Base-by-base conservation (phyloP, 257 asterid species). In the Coffea eugenioides region DNA sequence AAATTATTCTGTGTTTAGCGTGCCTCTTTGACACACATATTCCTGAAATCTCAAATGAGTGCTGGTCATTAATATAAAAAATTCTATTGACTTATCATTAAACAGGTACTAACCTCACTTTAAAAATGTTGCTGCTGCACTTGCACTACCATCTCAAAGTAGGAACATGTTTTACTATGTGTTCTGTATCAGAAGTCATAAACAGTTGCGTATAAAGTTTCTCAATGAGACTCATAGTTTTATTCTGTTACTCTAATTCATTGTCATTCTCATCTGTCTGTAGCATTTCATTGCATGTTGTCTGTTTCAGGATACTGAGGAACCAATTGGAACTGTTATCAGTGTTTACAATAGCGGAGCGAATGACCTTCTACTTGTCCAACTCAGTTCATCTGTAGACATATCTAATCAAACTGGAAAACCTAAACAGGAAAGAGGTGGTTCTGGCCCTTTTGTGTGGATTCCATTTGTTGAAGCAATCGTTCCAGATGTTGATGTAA, bases 391-490 rank as follows among this genome's bases (percentile, higher is more conserved):
- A 18, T 76, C 73, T 76, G 79, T 68, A 78, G 81, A 82, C 81
- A 74, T 71, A 76, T 76, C 88, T 69, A 84, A 82, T 51, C 82
- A 75, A 75, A 76, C 75, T 75, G 89, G 84, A 45, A 84, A 77
- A 72, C 84, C 84, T 27, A 71, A 85, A 81, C 49, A 14, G 69
- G 90, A 84, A 80, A 80, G 59, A 77, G 86, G 70, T 76, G 87
- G 85, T 79, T 83, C 93, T 84, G 97, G 91, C 77, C 96, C 92
- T 66, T 86, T 91, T 76, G 95, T 86, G 79, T 95, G 96, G 97
- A 85, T 95, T 80, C 99, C 99, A 51, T 95, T 95, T 85, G 98
- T 95, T 79, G 93, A 95, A 89, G 89, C 93, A 79, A 93, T 93
- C 86, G 97, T 95, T 77, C 99, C 99, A 25, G 78, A 82, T n/a